A percentile compares a stretch with the other conserved stretches of the same genome.
Conservation (phyloP, 2,329 filamentous ascomycete genomes). For the Sporothrix brunneoviolacea region DNA sequence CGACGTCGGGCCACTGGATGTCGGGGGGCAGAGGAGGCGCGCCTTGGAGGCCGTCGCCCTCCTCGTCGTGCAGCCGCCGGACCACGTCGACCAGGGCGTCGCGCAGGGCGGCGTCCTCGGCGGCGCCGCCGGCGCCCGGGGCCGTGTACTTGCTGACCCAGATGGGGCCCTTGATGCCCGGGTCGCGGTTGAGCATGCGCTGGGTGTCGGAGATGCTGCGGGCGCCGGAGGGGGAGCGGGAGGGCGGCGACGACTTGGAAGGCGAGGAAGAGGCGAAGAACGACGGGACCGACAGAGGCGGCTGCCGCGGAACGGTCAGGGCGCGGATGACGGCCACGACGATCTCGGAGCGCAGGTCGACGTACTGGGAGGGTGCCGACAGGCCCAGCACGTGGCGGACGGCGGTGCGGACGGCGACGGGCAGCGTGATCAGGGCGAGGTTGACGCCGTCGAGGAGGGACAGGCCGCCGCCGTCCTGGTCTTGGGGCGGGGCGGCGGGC, state of each 20-base stretch:
- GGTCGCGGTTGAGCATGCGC: constrained; percentile 52
- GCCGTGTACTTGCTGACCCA: constrained; percentile 72
- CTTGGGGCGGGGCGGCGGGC: not conserved
- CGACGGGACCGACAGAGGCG: not conserved
- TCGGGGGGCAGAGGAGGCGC: constrained; percentile 18
- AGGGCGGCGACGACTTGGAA: not conserved
- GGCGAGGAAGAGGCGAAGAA: constrained; percentile 25
- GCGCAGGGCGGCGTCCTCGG: constrained; percentile 42
- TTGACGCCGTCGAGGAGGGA: constrained; percentile 31
- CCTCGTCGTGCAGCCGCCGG: constrained; percentile 25
- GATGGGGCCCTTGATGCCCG: constrained; percentile 66
- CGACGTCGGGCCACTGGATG: constrained; percentile 42
- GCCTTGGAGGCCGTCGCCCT: constrained; percentile 8
- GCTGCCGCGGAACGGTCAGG: constrained; percentile 28
- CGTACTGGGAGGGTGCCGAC: constrained; percentile 66
- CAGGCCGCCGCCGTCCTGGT: constrained; percentile 22
- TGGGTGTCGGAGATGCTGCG: constrained; percentile 57
- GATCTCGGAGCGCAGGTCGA: constrained; percentile 70
- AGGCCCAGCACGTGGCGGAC: constrained; percentile 58
- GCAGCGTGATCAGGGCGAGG: constrained; percentile 31
- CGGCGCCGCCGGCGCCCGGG: constrained; percentile 44
- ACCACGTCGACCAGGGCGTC: constrained; percentile 53
- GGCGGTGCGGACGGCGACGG: constrained; percentile 55
- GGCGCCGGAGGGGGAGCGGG: constrained; percentile 25
- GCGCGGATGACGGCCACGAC: constrained; percentile 65